phyloP scores from a whole-genome alignment of 352 stramenopile genomes.

The Globisporangium solare region DNA sequence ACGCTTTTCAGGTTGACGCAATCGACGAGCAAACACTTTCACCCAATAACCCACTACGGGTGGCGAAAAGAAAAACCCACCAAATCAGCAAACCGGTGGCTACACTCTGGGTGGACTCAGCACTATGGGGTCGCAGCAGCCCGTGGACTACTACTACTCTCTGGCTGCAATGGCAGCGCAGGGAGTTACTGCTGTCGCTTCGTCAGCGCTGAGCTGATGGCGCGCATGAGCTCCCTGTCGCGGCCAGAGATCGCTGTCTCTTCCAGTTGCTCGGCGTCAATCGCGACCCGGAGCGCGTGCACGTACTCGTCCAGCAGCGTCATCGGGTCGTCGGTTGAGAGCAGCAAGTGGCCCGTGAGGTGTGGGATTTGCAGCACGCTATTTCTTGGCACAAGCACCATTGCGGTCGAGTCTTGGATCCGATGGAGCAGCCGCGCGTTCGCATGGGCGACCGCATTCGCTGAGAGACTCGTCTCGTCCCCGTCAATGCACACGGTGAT shows the following conservation, averaged over 20 bases:
- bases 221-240: conserved; percentile 9
- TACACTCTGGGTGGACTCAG: no score
- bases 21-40: no score
- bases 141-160: no score
- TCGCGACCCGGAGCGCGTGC: conserved; percentile 6
- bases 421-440: conserved; percentile 12
- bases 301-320: conserved; percentile 12
- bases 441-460: conserved; percentile 19
- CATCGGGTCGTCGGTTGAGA: conserved; percentile 10
- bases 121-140: no score
- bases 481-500: conserved; percentile 14
- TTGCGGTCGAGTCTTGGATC: conserved; percentile 6
- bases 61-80: no score
- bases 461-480: conserved; percentile 26
- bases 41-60: no score
- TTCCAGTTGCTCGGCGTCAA: not conserved
- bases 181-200: not conserved
- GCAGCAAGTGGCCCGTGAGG: conserved; percentile 9
- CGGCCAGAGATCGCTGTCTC: not conserved
- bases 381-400: conserved; percentile 7
- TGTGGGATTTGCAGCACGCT: conserved; percentile 14
- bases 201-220: conserved; percentile 2
- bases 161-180: no score
- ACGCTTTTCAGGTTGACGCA: no score
- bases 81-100: no score